Conservation (phyloP, 208 protist species). For the Leishmania aethiopica region DNA sequence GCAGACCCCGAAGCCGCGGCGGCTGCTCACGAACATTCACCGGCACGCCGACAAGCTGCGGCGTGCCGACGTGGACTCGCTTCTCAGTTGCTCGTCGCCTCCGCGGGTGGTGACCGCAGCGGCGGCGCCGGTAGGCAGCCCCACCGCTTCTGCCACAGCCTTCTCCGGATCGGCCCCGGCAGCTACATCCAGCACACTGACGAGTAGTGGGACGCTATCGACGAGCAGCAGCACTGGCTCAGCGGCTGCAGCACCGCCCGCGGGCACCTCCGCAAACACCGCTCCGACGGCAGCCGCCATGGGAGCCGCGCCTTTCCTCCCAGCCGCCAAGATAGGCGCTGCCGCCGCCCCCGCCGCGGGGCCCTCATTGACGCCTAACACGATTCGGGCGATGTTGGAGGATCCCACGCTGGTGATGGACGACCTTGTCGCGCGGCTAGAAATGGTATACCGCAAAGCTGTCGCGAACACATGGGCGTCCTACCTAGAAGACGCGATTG, state of each 20-base stretch:
- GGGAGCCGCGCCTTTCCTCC: background rate
- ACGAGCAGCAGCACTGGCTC: background rate
- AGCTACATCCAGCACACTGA: slow-evolving; percentile 1
- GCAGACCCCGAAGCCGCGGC: slow-evolving; percentile 53
- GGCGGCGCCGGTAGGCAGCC: background rate
- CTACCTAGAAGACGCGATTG: slow-evolving; percentile 55
- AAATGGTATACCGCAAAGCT: slow-evolving; percentile 52
- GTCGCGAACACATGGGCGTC: slow-evolving; percentile 58
- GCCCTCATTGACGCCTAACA: slow-evolving; percentile 1
- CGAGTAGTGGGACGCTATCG: background rate
- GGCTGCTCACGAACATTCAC: slow-evolving; percentile 32
- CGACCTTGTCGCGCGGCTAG: slow-evolving; percentile 62
- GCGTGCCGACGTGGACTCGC: slow-evolving; percentile 8
- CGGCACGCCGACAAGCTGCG: slow-evolving; percentile 29
- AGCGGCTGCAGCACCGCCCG: background rate
- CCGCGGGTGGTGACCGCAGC: background rate
- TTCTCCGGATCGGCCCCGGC: background rate
- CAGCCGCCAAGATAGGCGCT: background rate
- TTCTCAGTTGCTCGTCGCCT: slow-evolving; percentile 5
- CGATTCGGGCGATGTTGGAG: slow-evolving; percentile 23
- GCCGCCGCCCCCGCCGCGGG: background rate
- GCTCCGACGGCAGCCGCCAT: background rate
- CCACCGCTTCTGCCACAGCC: slow-evolving; percentile 6
- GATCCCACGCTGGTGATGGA: slow-evolving; percentile 50
- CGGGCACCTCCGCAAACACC: background rate